Evolutionary conservation across 805 yeast species (phyloP).

Genomic region (Candida vaughaniae): DNA sequence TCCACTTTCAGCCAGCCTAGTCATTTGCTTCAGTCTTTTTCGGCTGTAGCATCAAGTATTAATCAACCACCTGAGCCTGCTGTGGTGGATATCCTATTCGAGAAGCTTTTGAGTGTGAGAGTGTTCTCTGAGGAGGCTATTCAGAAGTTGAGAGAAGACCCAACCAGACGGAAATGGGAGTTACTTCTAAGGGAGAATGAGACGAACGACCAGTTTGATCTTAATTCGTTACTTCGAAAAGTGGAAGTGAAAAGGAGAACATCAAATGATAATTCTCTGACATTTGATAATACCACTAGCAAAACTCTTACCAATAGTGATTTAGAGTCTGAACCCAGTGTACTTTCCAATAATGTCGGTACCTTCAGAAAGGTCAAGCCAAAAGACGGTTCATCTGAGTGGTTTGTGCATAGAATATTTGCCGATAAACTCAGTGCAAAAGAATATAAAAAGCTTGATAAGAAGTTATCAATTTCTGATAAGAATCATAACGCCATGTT

Average conservation of each 20-base stretch:
- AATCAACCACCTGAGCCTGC: slow-evolving; percentile 34
- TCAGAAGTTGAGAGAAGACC: slow-evolving; percentile 28
- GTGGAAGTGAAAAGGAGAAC: background rate
- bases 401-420: slow-evolving; percentile 40
- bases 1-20: slow-evolving; percentile 6
- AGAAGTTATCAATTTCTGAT: slow-evolving; percentile 23
- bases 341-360: background rate
- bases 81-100: slow-evolving; percentile 40
- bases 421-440: slow-evolving; percentile 29
- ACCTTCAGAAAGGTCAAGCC: slow-evolving; percentile 20
- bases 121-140: slow-evolving; percentile 37
- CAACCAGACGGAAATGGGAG: slow-evolving; percentile 44
- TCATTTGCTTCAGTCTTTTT: slow-evolving; percentile 33
- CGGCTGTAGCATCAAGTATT: slow-evolving; percentile 29
- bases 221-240: slow-evolving; percentile 17
- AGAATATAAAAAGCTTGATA: slow-evolving; percentile 36
- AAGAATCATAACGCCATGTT: slow-evolving; percentile 18
- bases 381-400: slow-evolving; percentile 40
- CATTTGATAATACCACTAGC: background rate
- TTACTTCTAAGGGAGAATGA: slow-evolving; percentile 40
- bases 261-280: background rate
- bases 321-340: slow-evolving; percentile 7
- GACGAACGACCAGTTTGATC: slow-evolving; percentile 35
- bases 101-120: slow-evolving; percentile 34
- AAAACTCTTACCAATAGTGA: slow-evolving; percentile 14